Percentiles rank a stretch among this genome's conserved stretches.
Evolutionary conservation across 805 yeast genomes (phyloP).

Genomic region (Scheffersomyces ergatensis): DNA sequence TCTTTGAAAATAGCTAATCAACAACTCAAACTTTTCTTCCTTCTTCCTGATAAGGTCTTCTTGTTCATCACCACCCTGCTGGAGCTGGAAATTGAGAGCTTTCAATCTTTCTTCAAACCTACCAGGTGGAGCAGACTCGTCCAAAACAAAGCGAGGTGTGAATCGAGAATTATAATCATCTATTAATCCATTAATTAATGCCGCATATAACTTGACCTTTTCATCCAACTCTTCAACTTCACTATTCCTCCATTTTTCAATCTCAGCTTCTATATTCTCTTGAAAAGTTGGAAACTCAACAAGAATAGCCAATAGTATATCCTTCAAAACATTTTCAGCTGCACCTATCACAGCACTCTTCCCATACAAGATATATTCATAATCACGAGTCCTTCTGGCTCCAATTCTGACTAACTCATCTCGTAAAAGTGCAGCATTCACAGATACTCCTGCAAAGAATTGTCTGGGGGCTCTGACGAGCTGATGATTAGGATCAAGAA

Average conservation of each 20-base stretch:
- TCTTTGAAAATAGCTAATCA: slow-evolving; percentile 2
- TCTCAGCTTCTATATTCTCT: slow-evolving; percentile 7
- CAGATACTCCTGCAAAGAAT: background rate
- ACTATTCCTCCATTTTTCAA: slow-evolving; percentile 13
- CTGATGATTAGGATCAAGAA: background rate
- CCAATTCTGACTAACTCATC: slow-evolving; percentile 10
- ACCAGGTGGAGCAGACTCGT: too few species aligned
- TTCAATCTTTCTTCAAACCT: too few species aligned
- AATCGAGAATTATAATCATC: slow-evolving; percentile 6
- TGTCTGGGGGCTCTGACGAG: background rate
- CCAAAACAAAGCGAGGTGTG: background rate
- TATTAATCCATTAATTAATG: slow-evolving; percentile 7
- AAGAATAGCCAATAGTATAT: slow-evolving; percentile 12
- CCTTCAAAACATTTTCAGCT: slow-evolving; percentile 16
- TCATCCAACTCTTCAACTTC: slow-evolving; percentile 15
- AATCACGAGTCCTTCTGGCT: slow-evolving; percentile 21
- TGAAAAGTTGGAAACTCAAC: slow-evolving; percentile 15
- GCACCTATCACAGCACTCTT: slow-evolving; percentile 6
- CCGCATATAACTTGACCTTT: slow-evolving; percentile 3
- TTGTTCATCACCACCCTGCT: background rate
- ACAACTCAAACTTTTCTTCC: slow-evolving; percentile 3
- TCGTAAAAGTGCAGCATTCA: slow-evolving; percentile 1
- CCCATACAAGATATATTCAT: slow-evolving; percentile 13
- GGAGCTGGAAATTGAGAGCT: background rate
- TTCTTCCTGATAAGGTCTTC: background rate